Conservation (phyloP, 1,139 yeast species). For the Candida sanyaensis region DNA sequence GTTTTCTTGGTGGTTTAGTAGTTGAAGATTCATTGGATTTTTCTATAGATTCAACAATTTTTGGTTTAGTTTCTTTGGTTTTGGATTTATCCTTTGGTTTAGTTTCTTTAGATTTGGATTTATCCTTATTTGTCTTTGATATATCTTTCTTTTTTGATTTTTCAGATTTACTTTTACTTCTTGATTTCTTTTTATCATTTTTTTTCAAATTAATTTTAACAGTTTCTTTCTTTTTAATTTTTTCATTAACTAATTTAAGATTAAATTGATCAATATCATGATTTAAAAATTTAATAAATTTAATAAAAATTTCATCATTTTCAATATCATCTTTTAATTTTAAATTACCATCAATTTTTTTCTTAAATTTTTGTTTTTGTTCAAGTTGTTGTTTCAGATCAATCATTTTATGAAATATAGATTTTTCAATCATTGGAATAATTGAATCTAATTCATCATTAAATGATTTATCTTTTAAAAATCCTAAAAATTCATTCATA, state of each 20-base stretch:
- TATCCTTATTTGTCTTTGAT: neutral
- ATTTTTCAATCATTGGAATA: constrained; percentile 26
- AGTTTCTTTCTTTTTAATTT: constrained; percentile 3
- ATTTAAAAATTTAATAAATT: constrained; percentile 12
- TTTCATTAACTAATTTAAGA: constrained; percentile 13
- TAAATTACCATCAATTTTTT: constrained; percentile 9
- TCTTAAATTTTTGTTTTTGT: constrained; percentile 1
- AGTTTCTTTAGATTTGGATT: neutral
- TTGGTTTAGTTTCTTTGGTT: neutral
- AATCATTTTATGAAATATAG: constrained; percentile 25
- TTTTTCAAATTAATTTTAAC: constrained; percentile 1
- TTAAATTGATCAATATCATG: constrained; percentile 16
- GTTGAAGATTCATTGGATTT: neutral
- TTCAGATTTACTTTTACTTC: neutral
- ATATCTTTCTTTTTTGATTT: neutral
- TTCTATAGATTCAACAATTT: neutral
- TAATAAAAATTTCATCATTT: constrained; percentile 15
- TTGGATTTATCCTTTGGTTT: constrained; percentile 1
- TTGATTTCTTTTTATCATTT: neutral
- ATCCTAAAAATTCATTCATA: constrained; percentile 17
- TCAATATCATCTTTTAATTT: constrained; percentile 14
- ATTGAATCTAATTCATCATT: constrained; percentile 23
- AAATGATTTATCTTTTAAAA: constrained; percentile 23
- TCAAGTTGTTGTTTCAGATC: constrained; percentile 6
- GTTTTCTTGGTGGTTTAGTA: neutral